Evolutionary conservation across 2,329 filamentous ascomycete genomes (phyloP).

Genomic region (Aureobasidium sp.): DNA sequence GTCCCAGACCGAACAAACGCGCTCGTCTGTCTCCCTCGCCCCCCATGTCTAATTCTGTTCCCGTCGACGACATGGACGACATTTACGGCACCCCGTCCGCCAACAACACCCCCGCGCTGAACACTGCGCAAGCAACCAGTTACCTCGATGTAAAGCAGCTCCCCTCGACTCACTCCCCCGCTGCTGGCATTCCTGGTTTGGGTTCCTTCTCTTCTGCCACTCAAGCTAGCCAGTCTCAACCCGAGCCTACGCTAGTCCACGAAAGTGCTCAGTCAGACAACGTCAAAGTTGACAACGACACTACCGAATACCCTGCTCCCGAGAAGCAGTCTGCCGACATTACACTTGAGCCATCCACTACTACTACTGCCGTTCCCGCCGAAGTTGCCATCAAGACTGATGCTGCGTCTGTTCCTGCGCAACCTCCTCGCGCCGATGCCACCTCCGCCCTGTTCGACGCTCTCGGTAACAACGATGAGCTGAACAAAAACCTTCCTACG

Average conservation of each 20-base stretch:
- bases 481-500: not conserved
- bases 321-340: not conserved
- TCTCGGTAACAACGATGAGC: constrained; percentile 6
- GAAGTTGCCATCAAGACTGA: not conserved
- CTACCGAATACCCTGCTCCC: not conserved
- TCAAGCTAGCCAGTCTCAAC: not conserved
- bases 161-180: not conserved
- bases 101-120: not conserved
- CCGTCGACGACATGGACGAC: constrained; percentile 27
- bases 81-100: constrained; percentile 23
- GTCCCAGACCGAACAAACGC: constrained; percentile 14
- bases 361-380: not conserved
- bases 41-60: constrained; percentile 9
- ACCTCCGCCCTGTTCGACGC: constrained; percentile 11
- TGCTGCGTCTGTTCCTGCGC: not conserved
- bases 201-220: not conserved
- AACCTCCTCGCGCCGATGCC: not conserved
- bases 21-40: constrained; percentile 7
- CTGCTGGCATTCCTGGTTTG: constrained; percentile 13
- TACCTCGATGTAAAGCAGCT: constrained; percentile 2
- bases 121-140: not conserved
- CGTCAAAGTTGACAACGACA: not conserved
- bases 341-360: not conserved
- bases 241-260: not conserved
- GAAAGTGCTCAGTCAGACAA: not conserved